phyloP scores from a whole-genome alignment of 768 basidiomycete genomes.

The Mycena leptocephala region DNA sequence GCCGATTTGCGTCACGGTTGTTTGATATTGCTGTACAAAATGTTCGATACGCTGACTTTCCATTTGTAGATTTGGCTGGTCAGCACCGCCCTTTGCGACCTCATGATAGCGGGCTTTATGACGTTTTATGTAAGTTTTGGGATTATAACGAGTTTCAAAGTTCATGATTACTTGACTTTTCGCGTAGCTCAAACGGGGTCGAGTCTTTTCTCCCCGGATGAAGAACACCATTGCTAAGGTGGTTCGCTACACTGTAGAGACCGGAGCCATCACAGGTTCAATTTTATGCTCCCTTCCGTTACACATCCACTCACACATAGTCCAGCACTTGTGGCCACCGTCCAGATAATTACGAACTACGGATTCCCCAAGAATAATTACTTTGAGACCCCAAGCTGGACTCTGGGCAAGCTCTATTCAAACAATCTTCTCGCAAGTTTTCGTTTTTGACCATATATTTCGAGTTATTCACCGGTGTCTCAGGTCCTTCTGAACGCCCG shows the following conservation, averaged over 20 bases:
- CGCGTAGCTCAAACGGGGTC: constrained; percentile 32
- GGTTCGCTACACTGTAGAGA: constrained; percentile 55
- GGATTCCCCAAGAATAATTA: constrained; percentile 34
- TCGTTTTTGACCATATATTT: not conserved
- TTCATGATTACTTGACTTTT: not conserved
- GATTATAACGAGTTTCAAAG: too few species aligned
- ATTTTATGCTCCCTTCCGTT: not conserved
- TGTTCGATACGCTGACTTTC: not conserved
- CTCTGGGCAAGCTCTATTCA: constrained; percentile 53
- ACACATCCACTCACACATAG: not conserved
- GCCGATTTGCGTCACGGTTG: constrained; percentile 26
- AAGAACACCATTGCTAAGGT: constrained; percentile 46
- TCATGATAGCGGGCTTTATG: constrained; percentile 49
- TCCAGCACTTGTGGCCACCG: constrained; percentile 49
- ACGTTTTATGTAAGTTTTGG: constrained; percentile 47
- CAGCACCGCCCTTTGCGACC: constrained; percentile 50
- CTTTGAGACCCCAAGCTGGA: constrained; percentile 52
- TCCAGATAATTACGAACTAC: constrained; percentile 48
- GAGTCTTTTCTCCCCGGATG: not conserved
- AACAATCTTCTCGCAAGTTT: constrained; percentile 36
- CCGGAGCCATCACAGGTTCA: constrained; percentile 51
- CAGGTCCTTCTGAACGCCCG: constrained; percentile 21
- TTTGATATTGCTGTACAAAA: not conserved
- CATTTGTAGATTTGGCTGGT: constrained; percentile 50
- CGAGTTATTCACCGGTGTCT: not conserved